phyloP scores from a whole-genome alignment of 192 early-diverging fungal species.

The Backusella morwellensis region DNA sequence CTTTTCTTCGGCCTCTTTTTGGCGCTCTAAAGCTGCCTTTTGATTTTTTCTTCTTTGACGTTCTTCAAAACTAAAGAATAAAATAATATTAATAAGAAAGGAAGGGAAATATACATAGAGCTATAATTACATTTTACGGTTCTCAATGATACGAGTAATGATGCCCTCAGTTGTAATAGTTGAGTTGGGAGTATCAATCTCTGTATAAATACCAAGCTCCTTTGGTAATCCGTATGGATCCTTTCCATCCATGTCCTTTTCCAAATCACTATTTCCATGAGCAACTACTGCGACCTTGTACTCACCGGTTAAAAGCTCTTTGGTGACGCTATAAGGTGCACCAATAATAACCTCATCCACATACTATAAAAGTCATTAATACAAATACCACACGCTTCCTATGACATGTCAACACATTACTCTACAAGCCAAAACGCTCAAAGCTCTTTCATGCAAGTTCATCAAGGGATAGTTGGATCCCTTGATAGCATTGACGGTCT shows the following conservation, averaged over 20 bases:
- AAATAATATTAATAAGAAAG: background rate
- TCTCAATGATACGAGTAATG: slow-evolving; percentile 86
- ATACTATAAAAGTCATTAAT: slow-evolving; percentile 48
- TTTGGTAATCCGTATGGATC: slow-evolving; percentile 89
- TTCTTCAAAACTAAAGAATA: slow-evolving; percentile 55
- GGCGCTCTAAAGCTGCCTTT: slow-evolving; percentile 64
- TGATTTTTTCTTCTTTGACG: slow-evolving; percentile 74
- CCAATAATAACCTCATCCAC: slow-evolving; percentile 95
- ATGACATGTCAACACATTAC: slow-evolving; percentile 42
- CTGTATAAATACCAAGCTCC: slow-evolving; percentile 70
- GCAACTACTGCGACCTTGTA: slow-evolving; percentile 84
- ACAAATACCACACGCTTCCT: background rate
- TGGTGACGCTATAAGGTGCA: slow-evolving; percentile 84
- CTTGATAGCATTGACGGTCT: slow-evolving; percentile 83
- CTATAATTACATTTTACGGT: slow-evolving; percentile 70
- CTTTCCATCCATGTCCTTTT: slow-evolving; percentile 67
- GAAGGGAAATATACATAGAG: background rate
- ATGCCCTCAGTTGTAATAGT: slow-evolving; percentile 84
- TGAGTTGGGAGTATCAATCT: slow-evolving; percentile 75
- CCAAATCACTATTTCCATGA: slow-evolving; percentile 67
- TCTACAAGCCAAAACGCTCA: slow-evolving; percentile 91
- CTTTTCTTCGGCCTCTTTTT: slow-evolving; percentile 61
- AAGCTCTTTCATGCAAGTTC: slow-evolving; percentile 92
- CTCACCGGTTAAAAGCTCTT: slow-evolving; percentile 83
- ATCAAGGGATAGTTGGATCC: slow-evolving; percentile 90